Conservation (phyloP, 225 moss, liverwort and hornwort species). For the Marchantia paleacea region DNA sequence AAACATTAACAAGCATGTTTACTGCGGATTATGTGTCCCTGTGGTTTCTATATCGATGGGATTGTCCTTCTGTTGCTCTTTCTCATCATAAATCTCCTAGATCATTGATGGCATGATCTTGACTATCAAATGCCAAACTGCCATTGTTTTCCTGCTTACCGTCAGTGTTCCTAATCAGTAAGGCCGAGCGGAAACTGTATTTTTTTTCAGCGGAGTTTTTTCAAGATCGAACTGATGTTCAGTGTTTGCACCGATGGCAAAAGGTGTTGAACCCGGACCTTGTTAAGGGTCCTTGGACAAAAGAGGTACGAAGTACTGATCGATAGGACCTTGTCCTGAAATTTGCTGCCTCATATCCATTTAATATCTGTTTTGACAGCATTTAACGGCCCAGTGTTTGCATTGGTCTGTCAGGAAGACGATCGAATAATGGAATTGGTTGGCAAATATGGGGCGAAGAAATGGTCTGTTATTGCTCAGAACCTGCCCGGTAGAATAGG, state of each 20-base stretch:
- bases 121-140: background rate
- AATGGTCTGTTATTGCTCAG: conserved; percentile 97
- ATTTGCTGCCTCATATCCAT: background rate
- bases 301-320: conserved; percentile 34
- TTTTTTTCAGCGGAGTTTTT: conserved; percentile 82
- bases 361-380: background rate
- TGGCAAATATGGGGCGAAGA: conserved; percentile 87
- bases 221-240: conserved; percentile 48
- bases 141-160: background rate
- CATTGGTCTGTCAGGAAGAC: conserved; percentile 56
- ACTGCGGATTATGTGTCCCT: too few species aligned
- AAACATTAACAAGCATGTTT: too few species aligned
- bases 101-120: background rate
- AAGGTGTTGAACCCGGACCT: conserved; percentile 56
- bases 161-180: background rate
- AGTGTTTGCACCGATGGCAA: conserved; percentile 57
- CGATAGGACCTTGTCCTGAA: background rate
- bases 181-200: background rate
- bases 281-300: conserved; percentile 54
- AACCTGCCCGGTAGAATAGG: conserved; percentile 92
- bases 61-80: background rate
- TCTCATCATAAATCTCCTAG: background rate
- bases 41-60: too few species aligned
- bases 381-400: background rate
- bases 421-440: conserved; percentile 96